Evolutionary conservation across 768 basidiomycete genomes (phyloP).

Genomic region (Hypsizygus marmoreus): DNA sequence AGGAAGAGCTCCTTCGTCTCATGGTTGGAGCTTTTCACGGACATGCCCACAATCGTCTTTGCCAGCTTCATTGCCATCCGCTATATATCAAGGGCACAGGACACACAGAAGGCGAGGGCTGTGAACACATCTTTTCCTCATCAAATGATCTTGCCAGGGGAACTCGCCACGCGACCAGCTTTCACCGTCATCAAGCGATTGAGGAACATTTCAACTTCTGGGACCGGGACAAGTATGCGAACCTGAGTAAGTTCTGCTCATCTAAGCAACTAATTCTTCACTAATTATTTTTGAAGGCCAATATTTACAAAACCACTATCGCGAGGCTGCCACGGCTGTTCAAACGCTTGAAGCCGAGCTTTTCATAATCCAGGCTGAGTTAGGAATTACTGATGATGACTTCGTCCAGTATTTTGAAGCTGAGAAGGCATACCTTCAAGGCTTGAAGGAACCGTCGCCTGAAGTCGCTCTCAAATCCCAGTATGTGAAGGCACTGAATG

Average conservation of each 20-base stretch:
- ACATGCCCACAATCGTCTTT: conserved; percentile 19
- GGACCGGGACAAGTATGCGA: conserved; percentile 20
- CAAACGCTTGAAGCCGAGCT: conserved; percentile 1
- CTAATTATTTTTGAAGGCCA: neutral
- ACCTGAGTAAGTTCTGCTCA: conserved; percentile 17
- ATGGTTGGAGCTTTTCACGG: conserved; percentile 22
- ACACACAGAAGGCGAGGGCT: conserved; percentile 20
- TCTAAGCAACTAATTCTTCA: neutral
- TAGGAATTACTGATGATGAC: neutral
- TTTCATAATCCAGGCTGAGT: neutral
- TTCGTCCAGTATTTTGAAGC: neutral
- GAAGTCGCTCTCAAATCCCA: neutral
- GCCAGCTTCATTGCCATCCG: conserved; percentile 20
- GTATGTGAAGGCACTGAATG: conserved; percentile 6
- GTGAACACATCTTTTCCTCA: conserved; percentile 20
- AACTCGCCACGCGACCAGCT: conserved; percentile 16
- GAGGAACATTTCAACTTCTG: conserved; percentile 9
- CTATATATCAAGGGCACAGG: conserved; percentile 20
- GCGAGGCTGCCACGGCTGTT: conserved; percentile 2
- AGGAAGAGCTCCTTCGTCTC: conserved; percentile 3
- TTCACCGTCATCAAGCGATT: conserved; percentile 24
- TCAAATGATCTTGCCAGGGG: conserved; percentile 22
- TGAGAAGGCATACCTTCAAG: conserved; percentile 3
- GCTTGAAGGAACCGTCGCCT: conserved; percentile 1
- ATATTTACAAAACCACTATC: conserved; percentile 8